Evolutionary conservation across 2,329 filamentous ascomycete species (phyloP), one percentile per base, ranked within the genome.

Genomic region (Talaromyces pinophilus): DNA sequence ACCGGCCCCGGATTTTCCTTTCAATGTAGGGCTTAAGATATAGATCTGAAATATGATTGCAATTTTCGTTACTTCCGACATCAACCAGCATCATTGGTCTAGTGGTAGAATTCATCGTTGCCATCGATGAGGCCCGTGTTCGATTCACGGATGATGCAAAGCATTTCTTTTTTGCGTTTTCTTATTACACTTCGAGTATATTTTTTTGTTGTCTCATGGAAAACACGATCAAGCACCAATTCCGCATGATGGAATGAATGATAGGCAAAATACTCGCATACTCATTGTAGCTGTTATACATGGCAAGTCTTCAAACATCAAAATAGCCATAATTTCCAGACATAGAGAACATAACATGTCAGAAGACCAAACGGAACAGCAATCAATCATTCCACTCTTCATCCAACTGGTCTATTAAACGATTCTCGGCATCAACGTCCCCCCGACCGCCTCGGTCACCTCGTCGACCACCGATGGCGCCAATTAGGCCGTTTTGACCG

Each of bases 331-430:
- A 40, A 25, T 40, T 22, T 38, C 11, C n/a, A 25, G 33, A 38
- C 33, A 57, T 25, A 57, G 5, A 57, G 33, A 57, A 57, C 52
- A 35, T 57, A 57, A 17, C 33, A 38, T 38, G 11, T 38, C 52
- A 35, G 38, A 38, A 57, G 5, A 19, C 19, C 19, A 19, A 57
- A 15, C 10, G 30, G 25, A n/a, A 54, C 11, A 38, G 7, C 52
- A 15, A 57, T 57, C 30, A 82, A 70, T 97, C 93, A 72, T 97
- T 93, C 94, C 94, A 98, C 76, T 97, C 93, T 78, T 98, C 94
- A 74, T 98, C 95, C 67, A 97, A 83, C 78, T 97, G 92, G 77
- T 98, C 94, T 77, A 99, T 98, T 72, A 98, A 81, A 69, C 93
- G 84, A 78, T 98, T 97, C 80, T 98, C 95, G 64, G 93, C 93